phyloP scores from a whole-genome alignment of 805 yeast species.

The Suhomyces pyralidae region DNA sequence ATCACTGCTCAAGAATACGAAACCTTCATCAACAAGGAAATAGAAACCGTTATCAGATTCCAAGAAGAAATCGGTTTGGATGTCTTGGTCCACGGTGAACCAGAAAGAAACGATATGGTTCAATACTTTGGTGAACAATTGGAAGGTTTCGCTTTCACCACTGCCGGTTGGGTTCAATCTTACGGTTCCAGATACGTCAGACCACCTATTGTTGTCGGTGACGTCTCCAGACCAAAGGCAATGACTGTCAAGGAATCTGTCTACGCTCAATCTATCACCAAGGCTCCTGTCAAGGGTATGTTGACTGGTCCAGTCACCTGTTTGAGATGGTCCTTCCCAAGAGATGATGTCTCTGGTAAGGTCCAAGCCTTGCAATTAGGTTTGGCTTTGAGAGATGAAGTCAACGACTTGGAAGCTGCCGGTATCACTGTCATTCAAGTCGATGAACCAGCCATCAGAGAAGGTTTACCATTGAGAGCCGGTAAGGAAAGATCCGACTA shows the following conservation, averaged over 20 bases:
- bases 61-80: constrained; percentile 99
- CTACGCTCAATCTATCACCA: constrained; percentile 95
- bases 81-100: constrained; percentile 99
- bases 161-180: constrained; percentile 99
- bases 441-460: constrained; percentile 99
- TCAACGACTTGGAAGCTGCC: constrained; percentile 95
- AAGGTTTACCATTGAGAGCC: constrained; percentile 98
- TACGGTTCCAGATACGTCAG: constrained; percentile 99
- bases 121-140: constrained; percentile 99
- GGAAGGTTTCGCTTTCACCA: constrained; percentile 97
- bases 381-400: constrained; percentile 98
- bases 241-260: constrained; percentile 99
- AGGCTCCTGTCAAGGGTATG: constrained; percentile 99
- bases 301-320: constrained; percentile 99
- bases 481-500: constrained; percentile 96
- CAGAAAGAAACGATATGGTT: constrained; percentile 99
- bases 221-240: constrained; percentile 95
- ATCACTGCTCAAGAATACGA: constrained; percentile 94
- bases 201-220: constrained; percentile 99
- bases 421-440: constrained; percentile 98
- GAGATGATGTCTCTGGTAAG: constrained; percentile 93
- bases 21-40: constrained; percentile 94
- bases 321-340: constrained; percentile 99
- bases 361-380: constrained; percentile 95
- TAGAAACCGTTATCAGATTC: constrained; percentile 93